Conservation (phyloP, 805 yeast genomes). For the Yamadazyma takamatsuzukensis region DNA sequence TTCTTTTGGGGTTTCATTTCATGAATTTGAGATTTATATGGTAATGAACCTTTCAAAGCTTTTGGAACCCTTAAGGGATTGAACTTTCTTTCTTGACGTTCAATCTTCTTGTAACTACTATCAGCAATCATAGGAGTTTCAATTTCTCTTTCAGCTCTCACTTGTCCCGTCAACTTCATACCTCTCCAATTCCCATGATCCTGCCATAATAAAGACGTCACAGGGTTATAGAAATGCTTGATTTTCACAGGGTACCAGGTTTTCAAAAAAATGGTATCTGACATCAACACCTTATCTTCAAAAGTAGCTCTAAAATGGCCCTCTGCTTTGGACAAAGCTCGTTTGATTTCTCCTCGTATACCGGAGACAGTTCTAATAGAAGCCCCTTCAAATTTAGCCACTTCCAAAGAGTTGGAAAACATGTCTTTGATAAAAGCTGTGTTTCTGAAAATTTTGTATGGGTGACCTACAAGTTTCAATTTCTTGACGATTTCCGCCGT, state of each 20-base stretch:
- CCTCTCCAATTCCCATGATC: slow-evolving; percentile 92
- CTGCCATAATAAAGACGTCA: slow-evolving; percentile 75
- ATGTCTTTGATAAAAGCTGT: slow-evolving; percentile 97
- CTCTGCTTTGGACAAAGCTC: slow-evolving; percentile 91
- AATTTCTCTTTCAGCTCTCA: slow-evolving; percentile 70
- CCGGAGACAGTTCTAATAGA: slow-evolving; percentile 95
- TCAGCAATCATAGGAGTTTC: slow-evolving; percentile 57
- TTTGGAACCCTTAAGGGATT: slow-evolving; percentile 86
- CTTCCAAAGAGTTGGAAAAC: slow-evolving; percentile 90
- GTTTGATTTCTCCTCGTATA: slow-evolving; percentile 93
- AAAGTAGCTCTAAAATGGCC: slow-evolving; percentile 96
- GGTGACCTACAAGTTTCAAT: slow-evolving; percentile 91
- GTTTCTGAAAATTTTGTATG: slow-evolving; percentile 88
- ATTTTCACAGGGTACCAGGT: slow-evolving; percentile 97
- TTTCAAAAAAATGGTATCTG: slow-evolving; percentile 84
- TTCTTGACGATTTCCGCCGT: slow-evolving; percentile 92
- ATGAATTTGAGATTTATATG: slow-evolving; percentile 88
- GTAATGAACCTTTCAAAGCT: slow-evolving; percentile 69
- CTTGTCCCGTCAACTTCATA: slow-evolving; percentile 92
- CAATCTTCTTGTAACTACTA: slow-evolving; percentile 63
- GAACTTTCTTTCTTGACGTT: slow-evolving; percentile 80
- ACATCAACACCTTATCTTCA: slow-evolving; percentile 89
- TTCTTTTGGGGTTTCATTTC: slow-evolving; percentile 85
- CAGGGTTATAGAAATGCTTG: slow-evolving; percentile 92
- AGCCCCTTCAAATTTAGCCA: slow-evolving; percentile 97